Evolutionary conservation across 164 flowering plant species (phyloP), one percentile per base, ranked within the genome.

Genomic region (Dillenia turbinata): DNA sequence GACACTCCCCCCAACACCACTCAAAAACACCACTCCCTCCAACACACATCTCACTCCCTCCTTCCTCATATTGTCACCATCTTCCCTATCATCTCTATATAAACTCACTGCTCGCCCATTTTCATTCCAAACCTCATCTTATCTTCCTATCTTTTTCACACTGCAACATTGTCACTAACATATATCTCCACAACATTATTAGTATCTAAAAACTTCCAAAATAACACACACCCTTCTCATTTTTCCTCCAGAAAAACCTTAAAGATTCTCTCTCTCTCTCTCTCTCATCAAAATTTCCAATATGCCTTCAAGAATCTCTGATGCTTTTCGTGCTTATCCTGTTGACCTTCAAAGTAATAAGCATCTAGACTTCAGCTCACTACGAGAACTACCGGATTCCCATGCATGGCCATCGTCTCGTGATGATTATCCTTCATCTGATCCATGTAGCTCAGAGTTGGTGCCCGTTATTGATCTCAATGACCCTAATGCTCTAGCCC

Each of bases 321-420:
- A 85, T 15, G 78, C 76, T 52, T 71, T 73, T 44, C 71, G 47
- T 72, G 66, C 71, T 66, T 81, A 75, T 57, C 85, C 89, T 5
- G 68, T 73, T 49, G 54, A 75, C 62, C 72, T 68, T 53, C 69
- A 59, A 16, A 65, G 58, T 46, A 69, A 60, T 7, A 69, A 78
- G 26, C 76, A 66, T 51, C 57, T 75, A 1, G 96, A 92, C 79
- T 78, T 92, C n/a, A 60, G 60, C 52, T 69, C 89, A 1, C 62
- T 80, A 8, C 62, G 65, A 22, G 88, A 89, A 57, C 60, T 89
- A 2, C 96, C 98, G 0, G 96, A 92, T 24, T 83, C 90, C 1
- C 81, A 79, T 62, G 77, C 79, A 17, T 89, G 96, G 96, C 70
- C 69, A 12, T 67, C 66, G 3, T 14, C 58, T 15, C 63, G 40